Percentiles rank a stretch among this genome's conserved stretches.
Evolutionary conservation across 2,329 filamentous ascomycete genomes (phyloP).

Genomic region (Endoconidiophora polonica): DNA sequence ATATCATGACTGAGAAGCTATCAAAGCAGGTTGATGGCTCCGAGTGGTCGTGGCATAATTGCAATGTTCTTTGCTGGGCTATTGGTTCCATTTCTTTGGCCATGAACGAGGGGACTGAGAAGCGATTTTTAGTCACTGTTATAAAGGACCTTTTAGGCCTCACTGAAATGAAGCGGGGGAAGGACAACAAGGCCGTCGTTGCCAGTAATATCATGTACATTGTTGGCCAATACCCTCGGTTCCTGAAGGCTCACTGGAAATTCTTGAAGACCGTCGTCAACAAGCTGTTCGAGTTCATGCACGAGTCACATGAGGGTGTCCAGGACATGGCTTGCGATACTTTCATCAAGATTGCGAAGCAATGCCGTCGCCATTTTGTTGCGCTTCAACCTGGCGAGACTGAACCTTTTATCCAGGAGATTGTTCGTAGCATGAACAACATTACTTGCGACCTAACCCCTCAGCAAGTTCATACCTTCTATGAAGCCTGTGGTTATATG

Average conservation of each 20-base stretch:
- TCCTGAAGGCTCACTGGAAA: slow-evolving; percentile 98
- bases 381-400: slow-evolving; percentile 84
- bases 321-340: slow-evolving; percentile 99
- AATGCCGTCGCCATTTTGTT: slow-evolving; percentile 94
- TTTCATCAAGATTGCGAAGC: slow-evolving; percentile 98
- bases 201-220: slow-evolving; percentile 99
- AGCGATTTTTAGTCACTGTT: slow-evolving; percentile 93
- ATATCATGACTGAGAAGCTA: slow-evolving; percentile 98
- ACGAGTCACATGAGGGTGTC: slow-evolving; percentile 95
- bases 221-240: slow-evolving; percentile 93
- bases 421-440: slow-evolving; percentile 85
- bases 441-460: slow-evolving; percentile 91
- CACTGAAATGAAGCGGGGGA: slow-evolving; percentile 98
- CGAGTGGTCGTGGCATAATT: slow-evolving; percentile 99
- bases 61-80: slow-evolving; percentile 98
- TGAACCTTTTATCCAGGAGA: slow-evolving; percentile 97
- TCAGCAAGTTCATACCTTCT: slow-evolving; percentile 97
- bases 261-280: slow-evolving; percentile 99
- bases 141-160: slow-evolving; percentile 95
- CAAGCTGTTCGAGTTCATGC: slow-evolving; percentile 99
- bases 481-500: slow-evolving; percentile 98
- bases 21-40: slow-evolving; percentile 84
- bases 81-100: slow-evolving; percentile 96
- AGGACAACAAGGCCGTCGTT: slow-evolving; percentile 98
- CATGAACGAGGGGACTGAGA: slow-evolving; percentile 99